Percentiles rank a stretch among this genome's conserved stretches.
Conservation (phyloP, 2,329 filamentous ascomycete genomes). For the Grosmannia penicillata region DNA sequence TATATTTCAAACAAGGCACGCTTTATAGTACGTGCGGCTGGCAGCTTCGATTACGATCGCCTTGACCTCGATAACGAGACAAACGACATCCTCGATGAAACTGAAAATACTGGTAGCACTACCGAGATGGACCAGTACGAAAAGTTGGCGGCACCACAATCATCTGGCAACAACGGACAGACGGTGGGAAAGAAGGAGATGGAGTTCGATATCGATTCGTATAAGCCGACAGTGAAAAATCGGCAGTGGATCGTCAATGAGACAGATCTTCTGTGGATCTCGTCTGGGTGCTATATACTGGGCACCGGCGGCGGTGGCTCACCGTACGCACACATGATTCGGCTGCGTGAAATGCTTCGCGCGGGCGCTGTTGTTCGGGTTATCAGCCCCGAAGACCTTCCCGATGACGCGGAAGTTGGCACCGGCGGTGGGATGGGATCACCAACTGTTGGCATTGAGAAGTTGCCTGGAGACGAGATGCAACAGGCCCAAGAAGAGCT, state of each 20-base stretch:
- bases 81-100: conserved; percentile 12
- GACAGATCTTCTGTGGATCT: conserved; percentile 40
- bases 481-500: conserved; percentile 35
- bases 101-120: conserved; percentile 13
- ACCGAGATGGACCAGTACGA: conserved; percentile 14
- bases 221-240: conserved; percentile 33
- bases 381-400: conserved; percentile 32
- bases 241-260: conserved; percentile 44
- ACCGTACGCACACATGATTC: conserved; percentile 35
- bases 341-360: conserved; percentile 33
- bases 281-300: conserved; percentile 44
- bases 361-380: conserved; percentile 34
- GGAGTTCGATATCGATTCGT: conserved; percentile 19
- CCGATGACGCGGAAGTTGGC: conserved; percentile 34
- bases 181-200: not conserved
- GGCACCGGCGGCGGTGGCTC: conserved; percentile 46
- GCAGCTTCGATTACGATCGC: conserved; percentile 35
- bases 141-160: conserved; percentile 8
- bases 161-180: no score
- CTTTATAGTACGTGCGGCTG: conserved; percentile 44
- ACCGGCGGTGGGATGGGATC: conserved; percentile 43
- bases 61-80: conserved; percentile 29
- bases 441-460: conserved; percentile 46
- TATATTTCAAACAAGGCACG: conserved; percentile 37
- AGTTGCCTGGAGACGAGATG: conserved; percentile 41